Conservation (phyloP, 169 alveolate genomes). For the Plasmodium yoelii region DNA sequence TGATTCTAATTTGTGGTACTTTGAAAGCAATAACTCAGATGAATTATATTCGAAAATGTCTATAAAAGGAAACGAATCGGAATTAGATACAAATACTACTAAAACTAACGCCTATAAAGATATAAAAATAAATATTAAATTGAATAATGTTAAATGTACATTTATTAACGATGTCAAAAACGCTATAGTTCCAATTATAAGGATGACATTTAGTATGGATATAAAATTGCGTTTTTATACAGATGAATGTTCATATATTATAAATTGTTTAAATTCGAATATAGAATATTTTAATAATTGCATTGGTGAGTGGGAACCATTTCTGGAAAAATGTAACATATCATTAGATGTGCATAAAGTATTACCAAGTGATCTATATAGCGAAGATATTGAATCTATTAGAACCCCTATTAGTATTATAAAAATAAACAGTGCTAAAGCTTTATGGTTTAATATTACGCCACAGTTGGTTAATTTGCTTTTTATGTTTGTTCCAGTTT, state of each 20-base stretch:
- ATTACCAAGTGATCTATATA: conserved; percentile 63
- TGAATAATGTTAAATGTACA: conserved; percentile 84
- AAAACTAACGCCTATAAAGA: conserved; percentile 61
- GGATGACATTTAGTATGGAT: conserved; percentile 76
- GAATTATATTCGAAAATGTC: background rate
- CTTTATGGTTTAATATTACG: conserved; percentile 87
- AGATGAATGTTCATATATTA: conserved; percentile 56
- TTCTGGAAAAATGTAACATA: conserved; percentile 81
- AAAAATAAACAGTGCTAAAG: conserved; percentile 81
- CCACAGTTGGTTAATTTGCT: conserved; percentile 88
- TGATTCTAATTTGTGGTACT: background rate
- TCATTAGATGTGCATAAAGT: conserved; percentile 57
- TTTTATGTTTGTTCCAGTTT: conserved; percentile 86
- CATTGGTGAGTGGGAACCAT: conserved; percentile 90
- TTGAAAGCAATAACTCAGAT: conserved; percentile 20
- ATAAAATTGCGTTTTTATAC: conserved; percentile 41
- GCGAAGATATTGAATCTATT: conserved; percentile 83
- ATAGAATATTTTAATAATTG: conserved; percentile 85
- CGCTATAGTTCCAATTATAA: conserved; percentile 87
- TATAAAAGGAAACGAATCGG: conserved; percentile 13
- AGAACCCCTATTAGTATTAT: conserved; percentile 83
- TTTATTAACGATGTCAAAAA: conserved; percentile 87
- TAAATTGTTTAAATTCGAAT: conserved; percentile 76
- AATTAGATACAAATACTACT: conserved; percentile 1
- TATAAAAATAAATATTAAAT: conserved; percentile 78